These are phyloP conservation scores for Phyllosticta citribraziliensis DNA, from an alignment of 2,329 filamentous ascomycete genomes.

Conservation along the genomic window DNA sequence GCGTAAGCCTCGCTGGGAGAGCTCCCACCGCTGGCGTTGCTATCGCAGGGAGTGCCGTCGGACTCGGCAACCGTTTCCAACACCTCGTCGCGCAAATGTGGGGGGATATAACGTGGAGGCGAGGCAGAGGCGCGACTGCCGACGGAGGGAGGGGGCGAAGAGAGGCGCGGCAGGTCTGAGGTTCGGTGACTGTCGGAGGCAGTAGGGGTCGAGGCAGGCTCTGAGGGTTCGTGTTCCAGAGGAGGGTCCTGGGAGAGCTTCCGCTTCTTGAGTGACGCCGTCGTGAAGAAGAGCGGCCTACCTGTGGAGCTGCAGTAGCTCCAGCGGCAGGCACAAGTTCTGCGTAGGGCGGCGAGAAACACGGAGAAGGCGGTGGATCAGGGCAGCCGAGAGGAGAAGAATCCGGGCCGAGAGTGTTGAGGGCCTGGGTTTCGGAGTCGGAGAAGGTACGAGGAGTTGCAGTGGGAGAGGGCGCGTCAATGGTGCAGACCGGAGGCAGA, in stretches of 20 bases:
- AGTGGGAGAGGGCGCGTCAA: conserved; percentile 3
- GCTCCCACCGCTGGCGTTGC: conserved; percentile 29
- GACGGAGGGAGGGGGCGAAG: conserved; percentile 23
- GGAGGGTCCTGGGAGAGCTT: conserved; percentile 28
- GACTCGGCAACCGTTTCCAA: conserved; percentile 24
- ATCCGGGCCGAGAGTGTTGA: not conserved
- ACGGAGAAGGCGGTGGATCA: not conserved
- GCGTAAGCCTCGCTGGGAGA: conserved; percentile 46
- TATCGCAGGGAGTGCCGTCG: conserved; percentile 20
- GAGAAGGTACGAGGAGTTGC: not conserved
- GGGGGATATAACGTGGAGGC: conserved; percentile 42
- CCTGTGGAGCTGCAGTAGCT: conserved; percentile 29
- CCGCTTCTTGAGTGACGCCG: conserved; percentile 38
- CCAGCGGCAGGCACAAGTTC: conserved; percentile 22
- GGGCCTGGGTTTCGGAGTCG: not conserved
- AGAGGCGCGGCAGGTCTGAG: conserved; percentile 25
- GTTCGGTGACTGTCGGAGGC: conserved; percentile 10
- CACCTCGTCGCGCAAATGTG: conserved; percentile 46
- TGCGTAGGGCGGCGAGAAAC: conserved; percentile 6
- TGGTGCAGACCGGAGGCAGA: not conserved
- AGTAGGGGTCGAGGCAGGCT: not conserved
- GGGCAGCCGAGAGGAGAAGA: not conserved
- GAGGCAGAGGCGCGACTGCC: conserved; percentile 21
- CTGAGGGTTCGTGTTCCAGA: conserved; percentile 14
- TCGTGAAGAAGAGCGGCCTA: conserved; percentile 28